These are phyloP conservation scores for Sodiomyces alkalinus DNA, from an alignment of 2,329 filamentous ascomycete genomes.

Conservation along the genomic window DNA sequence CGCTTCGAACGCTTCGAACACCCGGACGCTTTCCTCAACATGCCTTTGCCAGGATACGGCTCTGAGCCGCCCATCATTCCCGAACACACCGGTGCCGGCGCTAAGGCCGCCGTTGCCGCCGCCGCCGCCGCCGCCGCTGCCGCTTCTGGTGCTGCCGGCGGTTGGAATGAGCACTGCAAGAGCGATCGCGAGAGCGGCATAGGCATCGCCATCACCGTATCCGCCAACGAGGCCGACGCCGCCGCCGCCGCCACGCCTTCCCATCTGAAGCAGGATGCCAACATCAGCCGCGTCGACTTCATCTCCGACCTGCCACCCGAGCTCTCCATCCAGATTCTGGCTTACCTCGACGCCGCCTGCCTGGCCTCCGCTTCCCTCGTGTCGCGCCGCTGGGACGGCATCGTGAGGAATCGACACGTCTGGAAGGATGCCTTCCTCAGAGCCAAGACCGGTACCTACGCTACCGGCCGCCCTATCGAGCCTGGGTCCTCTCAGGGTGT, in stretches of 20 bases:
- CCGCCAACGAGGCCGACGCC: constrained; percentile 21
- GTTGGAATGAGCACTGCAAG: neutral
- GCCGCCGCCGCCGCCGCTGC: constrained; percentile 23
- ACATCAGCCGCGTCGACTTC: constrained; percentile 42
- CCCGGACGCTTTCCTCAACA: constrained; percentile 12
- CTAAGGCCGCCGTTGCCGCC: constrained; percentile 43
- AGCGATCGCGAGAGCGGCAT: constrained; percentile 51
- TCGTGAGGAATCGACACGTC: constrained; percentile 38
- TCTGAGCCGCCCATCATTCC: constrained; percentile 46
- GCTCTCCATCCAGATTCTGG: constrained; percentile 42
- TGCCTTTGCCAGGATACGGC: constrained; percentile 32
- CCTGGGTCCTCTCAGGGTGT: constrained; percentile 43
- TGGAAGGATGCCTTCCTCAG: constrained; percentile 50
- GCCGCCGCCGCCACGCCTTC: constrained; percentile 13
- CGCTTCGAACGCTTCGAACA: too few relatives aligned
- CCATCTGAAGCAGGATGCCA: constrained; percentile 14
- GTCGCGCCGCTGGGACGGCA: constrained; percentile 31
- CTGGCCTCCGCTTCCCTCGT: constrained; percentile 34
- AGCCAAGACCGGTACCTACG: constrained; percentile 45
- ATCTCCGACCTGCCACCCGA: constrained; percentile 38
- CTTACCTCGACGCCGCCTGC: constrained; percentile 36
- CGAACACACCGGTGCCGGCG: constrained; percentile 41
- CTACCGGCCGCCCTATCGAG: constrained; percentile 34
- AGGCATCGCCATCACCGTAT: constrained; percentile 36
- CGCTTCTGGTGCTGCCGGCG: constrained; percentile 23